Evolutionary conservation across 148 eudicot species (phyloP).

Genomic region (Mesembryanthemum crystallinum): DNA sequence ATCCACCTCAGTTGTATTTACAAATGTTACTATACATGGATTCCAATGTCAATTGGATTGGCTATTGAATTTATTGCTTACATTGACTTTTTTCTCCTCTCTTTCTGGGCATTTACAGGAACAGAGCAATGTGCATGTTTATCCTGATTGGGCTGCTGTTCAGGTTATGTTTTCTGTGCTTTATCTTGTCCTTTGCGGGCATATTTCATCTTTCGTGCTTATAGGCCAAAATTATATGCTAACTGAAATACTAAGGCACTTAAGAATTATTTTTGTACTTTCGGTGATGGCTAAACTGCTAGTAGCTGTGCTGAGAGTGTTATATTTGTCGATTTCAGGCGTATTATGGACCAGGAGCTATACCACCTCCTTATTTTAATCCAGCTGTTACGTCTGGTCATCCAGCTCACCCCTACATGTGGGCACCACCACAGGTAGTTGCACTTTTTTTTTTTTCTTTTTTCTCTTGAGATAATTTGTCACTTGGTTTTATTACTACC

Average conservation of each 20-base stretch:
- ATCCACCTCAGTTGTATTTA: neutral
- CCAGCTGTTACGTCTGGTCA: constrained; percentile 47
- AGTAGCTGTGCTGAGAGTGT: constrained; percentile 1
- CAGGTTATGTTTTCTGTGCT: constrained; percentile 39
- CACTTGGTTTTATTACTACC: too few species aligned
- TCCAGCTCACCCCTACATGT: constrained; percentile 44
- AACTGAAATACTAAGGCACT: neutral
- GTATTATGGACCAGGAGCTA: constrained; percentile 49
- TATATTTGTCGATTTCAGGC: constrained; percentile 27
- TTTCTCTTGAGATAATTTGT: too few species aligned
- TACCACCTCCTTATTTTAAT: constrained; percentile 48
- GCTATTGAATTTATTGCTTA: neutral
- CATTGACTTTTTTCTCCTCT: neutral
- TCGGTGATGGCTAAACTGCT: too few species aligned
- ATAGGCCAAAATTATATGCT: neutral
- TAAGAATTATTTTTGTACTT: too few species aligned
- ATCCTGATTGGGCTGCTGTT: constrained; percentile 59
- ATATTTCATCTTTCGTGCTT: too few species aligned
- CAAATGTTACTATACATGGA: neutral
- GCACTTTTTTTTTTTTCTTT: neutral
- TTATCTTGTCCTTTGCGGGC: too few species aligned
- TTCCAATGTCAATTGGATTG: neutral
- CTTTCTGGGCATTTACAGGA: constrained; percentile 37
- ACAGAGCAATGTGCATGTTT: constrained; percentile 41
- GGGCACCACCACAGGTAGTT: constrained; percentile 51